Percentiles rank a stretch among this genome's conserved stretches.
Evolutionary conservation across 2,329 filamentous ascomycete species (phyloP).

Genomic region (Fusarium papillatum): DNA sequence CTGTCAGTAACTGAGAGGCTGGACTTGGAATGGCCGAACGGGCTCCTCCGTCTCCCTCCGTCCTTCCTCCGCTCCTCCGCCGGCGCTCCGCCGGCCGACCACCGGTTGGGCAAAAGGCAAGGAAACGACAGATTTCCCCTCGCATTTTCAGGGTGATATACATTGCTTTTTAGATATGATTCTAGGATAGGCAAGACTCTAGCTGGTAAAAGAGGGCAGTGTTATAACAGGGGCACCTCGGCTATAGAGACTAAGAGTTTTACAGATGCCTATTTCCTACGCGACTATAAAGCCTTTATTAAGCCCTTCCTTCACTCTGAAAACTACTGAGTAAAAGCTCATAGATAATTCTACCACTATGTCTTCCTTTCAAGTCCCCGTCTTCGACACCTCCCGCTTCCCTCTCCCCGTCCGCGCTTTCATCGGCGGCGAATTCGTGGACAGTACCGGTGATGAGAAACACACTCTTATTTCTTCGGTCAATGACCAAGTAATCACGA

Average conservation of each 20-base stretch:
- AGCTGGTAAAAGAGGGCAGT: background rate
- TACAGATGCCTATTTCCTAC: background rate
- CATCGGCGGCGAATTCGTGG: background rate
- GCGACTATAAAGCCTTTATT: background rate
- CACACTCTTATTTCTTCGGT: background rate
- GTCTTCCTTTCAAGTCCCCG: background rate
- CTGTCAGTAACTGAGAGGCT: background rate
- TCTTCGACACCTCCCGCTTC: background rate
- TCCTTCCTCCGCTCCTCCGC: background rate
- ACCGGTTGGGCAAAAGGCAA: background rate
- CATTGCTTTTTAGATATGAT: background rate
- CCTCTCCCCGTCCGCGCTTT: background rate
- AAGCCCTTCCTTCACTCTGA: background rate
- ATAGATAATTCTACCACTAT: background rate
- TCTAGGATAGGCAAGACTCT: background rate
- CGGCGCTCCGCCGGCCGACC: background rate
- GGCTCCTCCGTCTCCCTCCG: background rate
- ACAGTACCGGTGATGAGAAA: background rate
- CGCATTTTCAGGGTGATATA: background rate
- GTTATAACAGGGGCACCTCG: background rate
- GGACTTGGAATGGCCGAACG: background rate
- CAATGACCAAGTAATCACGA: background rate
- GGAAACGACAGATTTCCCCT: background rate
- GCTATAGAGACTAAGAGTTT: background rate
- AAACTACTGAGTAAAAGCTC: background rate